A percentile compares a stretch with the other conserved stretches of the same genome.
Conservation (phyloP, 2,329 filamentous ascomycete genomes). For the Plenodomus tracheiphilus region DNA sequence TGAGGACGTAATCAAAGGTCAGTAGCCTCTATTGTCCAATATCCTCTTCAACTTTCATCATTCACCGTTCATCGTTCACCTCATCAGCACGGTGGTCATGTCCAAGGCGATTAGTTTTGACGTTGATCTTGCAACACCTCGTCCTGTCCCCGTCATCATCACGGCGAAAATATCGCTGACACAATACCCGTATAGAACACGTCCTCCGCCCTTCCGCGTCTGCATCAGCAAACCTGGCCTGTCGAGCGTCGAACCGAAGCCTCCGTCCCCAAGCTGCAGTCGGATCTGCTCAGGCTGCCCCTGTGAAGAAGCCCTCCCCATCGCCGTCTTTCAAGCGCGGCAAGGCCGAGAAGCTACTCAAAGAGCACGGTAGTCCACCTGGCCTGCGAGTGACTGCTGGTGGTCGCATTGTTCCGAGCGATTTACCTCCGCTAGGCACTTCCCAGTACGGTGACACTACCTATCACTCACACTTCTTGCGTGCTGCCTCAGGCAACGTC, state of each 20-base stretch:
- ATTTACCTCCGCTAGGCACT: slow-evolving; percentile 38
- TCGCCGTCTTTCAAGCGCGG: slow-evolving; percentile 55
- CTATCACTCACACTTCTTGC: slow-evolving; percentile 30
- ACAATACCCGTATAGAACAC: slow-evolving; percentile 35
- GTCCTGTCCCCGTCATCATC: background rate
- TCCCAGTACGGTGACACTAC: slow-evolving; percentile 36
- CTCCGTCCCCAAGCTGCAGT: slow-evolving; percentile 25
- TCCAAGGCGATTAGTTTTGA: background rate
- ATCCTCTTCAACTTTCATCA: slow-evolving; percentile 1
- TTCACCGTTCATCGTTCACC: slow-evolving; percentile 17
- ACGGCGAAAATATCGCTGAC: background rate
- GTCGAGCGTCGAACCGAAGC: slow-evolving; percentile 28
- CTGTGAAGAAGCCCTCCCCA: slow-evolving; percentile 49
- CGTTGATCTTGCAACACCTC: no score
- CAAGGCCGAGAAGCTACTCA: slow-evolving; percentile 54
- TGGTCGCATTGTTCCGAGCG: slow-evolving; percentile 56
- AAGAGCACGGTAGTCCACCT: slow-evolving; percentile 56
- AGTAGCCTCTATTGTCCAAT: slow-evolving; percentile 11
- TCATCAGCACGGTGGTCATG: background rate
- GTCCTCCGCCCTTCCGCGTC: slow-evolving; percentile 48
- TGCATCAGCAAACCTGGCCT: slow-evolving; percentile 38
- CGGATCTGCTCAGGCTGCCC: slow-evolving; percentile 14
- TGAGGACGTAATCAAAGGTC: slow-evolving; percentile 49
- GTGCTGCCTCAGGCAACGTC: slow-evolving; percentile 22
- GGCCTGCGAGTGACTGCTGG: slow-evolving; percentile 57